Conservation (phyloP, 495 filamentous ascomycete genomes). For the Aspergillus sclerotioniger region DNA sequence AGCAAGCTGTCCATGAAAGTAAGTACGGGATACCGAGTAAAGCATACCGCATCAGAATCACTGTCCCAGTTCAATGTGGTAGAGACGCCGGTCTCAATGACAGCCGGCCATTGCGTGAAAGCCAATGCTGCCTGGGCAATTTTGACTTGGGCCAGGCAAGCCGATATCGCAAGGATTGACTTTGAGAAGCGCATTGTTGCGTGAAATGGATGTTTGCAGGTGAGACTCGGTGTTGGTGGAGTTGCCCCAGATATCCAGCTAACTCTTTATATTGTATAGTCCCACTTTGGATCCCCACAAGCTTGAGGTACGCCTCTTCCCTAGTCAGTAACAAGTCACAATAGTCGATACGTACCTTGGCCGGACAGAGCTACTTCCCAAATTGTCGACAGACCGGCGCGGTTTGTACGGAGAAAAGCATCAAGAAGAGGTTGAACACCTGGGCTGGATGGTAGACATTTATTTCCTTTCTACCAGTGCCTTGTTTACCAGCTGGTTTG, state of each 20-base stretch:
- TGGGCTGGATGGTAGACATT: not conserved
- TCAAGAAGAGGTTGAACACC: not conserved
- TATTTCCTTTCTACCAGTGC: not conserved
- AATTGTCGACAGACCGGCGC: not conserved
- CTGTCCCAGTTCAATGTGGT: slow-evolving; percentile 44
- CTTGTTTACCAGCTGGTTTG: not conserved
- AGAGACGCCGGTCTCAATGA: slow-evolving; percentile 38
- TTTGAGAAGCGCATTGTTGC: slow-evolving; percentile 31
- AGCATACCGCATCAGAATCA: slow-evolving; percentile 32
- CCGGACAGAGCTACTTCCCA: not conserved
- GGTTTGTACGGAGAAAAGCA: not conserved
- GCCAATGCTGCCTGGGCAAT: slow-evolving; percentile 34
- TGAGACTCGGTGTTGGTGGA: not conserved
- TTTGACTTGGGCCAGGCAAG: slow-evolving; percentile 25
- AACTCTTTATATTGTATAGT: not conserved
- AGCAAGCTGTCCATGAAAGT: slow-evolving; percentile 7
- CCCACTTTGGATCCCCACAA: not conserved
- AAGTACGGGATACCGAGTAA: not conserved
- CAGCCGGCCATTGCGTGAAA: slow-evolving; percentile 45
- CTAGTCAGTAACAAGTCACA: not conserved
- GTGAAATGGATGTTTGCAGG: not conserved
- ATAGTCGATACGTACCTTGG: not conserved
- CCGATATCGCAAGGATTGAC: slow-evolving; percentile 33
- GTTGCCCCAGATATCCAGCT: slow-evolving; percentile 4
- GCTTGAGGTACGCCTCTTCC: not conserved